A percentile compares a stretch with the other conserved stretches of the same genome.
These are phyloP conservation scores for Phyllosticta capitalensis DNA, from an alignment of 2,329 filamentous ascomycete genomes.

Conservation along the genomic window DNA sequence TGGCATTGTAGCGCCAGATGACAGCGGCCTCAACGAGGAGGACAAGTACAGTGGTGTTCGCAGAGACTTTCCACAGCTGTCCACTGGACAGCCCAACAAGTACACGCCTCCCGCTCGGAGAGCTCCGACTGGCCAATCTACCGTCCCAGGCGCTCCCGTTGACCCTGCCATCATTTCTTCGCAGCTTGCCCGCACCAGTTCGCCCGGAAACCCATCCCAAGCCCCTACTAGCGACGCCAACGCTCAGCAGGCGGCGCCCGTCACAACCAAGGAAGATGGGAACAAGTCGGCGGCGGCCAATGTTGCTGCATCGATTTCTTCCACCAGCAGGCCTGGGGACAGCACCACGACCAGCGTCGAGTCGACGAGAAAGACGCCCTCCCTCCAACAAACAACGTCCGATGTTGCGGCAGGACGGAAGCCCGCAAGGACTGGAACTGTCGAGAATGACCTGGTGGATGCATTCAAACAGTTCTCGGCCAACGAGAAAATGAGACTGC, in stretches of 20 bases:
- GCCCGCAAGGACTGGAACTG: slow-evolving; percentile 38
- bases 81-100: slow-evolving; percentile 53
- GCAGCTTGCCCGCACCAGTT: slow-evolving; percentile 49
- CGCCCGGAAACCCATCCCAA: slow-evolving; percentile 17
- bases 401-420: slow-evolving; percentile 20
- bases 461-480: slow-evolving; percentile 57
- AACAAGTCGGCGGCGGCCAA: slow-evolving; percentile 21
- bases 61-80: slow-evolving; percentile 60
- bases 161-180: slow-evolving; percentile 88
- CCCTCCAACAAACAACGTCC: slow-evolving; percentile 3
- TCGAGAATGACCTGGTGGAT: slow-evolving; percentile 51
- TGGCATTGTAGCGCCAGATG: slow-evolving; percentile 54
- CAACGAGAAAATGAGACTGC: slow-evolving; percentile 50
- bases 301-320: slow-evolving; percentile 11
- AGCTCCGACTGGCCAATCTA: slow-evolving; percentile 64
- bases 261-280: slow-evolving; percentile 9
- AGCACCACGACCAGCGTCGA: slow-evolving; percentile 3
- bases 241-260: slow-evolving; percentile 17
- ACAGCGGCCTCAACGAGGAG: slow-evolving; percentile 71
- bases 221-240: slow-evolving; percentile 14
- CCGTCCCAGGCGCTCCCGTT: slow-evolving; percentile 65
- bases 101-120: slow-evolving; percentile 88
- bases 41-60: slow-evolving; percentile 96
- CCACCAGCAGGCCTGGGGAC: slow-evolving; percentile 15
- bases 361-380: neutral